Base-by-base conservation (phyloP, 2,329 filamentous ascomycete species). In the Aspergillus cejpii region DNA sequence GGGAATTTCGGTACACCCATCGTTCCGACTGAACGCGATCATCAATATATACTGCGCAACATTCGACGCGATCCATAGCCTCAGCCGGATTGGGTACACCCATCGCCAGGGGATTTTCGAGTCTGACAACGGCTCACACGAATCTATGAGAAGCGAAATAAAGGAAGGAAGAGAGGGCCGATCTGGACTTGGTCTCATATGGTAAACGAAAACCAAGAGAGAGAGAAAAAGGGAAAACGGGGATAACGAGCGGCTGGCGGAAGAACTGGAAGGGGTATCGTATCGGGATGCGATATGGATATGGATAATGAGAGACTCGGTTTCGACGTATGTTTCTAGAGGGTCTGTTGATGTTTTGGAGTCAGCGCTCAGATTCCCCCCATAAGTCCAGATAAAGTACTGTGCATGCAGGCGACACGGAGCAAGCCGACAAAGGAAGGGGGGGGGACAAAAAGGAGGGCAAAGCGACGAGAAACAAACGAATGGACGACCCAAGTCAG, bases 31-130 rank as follows among this genome's bases (percentile, higher is more conserved):
- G 60, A 47, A 72, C 68, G 45, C 70, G 64, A 50, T 69, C 67
- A 54, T 73, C 70, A 38, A 73, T 68, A 47, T 72, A 73, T 50
- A 73, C 67, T 41, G 68, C 70, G 48, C 62, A 64, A 51, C 66
- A 71, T 47, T 68, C 66, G 47, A 67, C 58, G 41, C 61, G 63
- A 52, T 71, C 66, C 68, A 69, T 71, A 44, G 41, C 63, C 50
- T 56, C 48, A 34, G 43, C 28, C n/a, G 42, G 43, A 39, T 44
- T 44, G 39, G 52, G 51, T 45, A 51, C 49, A 45, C 51, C 47
- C 52, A 47, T 48, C 40, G 48, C 41, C 44, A 49, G 50, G 46
- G 34, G 39, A 37, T 36, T 50, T 44, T 50, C 45, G 40, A 39
- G 34, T 36, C 40, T 44, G 39, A 40, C 27, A 26, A 42, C 41